Percentiles rank a stretch among this genome's conserved stretches.
Conservation (phyloP, 805 yeast species). For the Lachancea sp. region DNA sequence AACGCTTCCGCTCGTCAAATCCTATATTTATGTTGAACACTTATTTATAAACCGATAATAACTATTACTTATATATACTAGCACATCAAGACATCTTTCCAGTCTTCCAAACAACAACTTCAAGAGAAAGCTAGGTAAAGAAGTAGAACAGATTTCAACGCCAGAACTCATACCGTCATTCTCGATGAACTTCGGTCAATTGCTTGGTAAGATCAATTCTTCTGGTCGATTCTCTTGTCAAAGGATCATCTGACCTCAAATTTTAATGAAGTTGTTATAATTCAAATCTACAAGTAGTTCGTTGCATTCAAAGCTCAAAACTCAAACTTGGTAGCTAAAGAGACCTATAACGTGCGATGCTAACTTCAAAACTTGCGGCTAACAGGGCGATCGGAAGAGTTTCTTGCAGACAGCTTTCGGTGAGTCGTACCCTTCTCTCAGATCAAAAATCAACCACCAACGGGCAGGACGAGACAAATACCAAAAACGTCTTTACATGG, state of each 20-base stretch:
- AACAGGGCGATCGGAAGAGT: not conserved
- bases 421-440: not conserved
- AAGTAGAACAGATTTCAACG: no score
- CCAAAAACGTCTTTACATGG: constrained; percentile 48
- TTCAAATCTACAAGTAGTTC: no score
- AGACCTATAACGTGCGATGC: not conserved
- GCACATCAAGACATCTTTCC: no score
- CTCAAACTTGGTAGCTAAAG: no score
- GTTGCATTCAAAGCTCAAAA: no score
- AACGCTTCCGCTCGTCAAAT: no score
- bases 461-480: not conserved
- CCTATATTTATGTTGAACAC: no score
- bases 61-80: no score
- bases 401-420: not conserved
- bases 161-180: no score
- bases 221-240: not conserved
- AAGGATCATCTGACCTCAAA: not conserved
- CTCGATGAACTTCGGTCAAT: not conserved
- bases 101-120: no score
- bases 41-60: no score
- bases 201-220: not conserved
- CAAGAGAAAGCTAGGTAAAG: no score
- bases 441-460: not conserved
- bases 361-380: not conserved
- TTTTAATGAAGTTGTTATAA: not conserved